phyloP scores from a whole-genome alignment of 371 early-diverging fungal species.

The Mortierella sp. region DNA sequence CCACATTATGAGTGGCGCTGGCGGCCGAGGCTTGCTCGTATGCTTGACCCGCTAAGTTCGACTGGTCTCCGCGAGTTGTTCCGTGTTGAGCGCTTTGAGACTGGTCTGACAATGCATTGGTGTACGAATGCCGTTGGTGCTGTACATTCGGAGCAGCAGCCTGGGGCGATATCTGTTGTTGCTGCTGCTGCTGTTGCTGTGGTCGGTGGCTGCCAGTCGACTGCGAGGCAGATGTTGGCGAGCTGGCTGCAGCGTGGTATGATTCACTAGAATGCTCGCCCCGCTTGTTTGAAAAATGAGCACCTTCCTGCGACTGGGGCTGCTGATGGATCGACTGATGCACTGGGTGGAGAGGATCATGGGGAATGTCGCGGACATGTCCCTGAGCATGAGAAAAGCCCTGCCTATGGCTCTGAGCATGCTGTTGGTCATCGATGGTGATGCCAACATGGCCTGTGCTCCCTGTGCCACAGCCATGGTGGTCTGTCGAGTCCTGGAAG shows the following conservation, averaged over 20 bases:
- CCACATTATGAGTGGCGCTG: neutral
- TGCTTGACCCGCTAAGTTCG: neutral
- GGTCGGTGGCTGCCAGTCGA: neutral
- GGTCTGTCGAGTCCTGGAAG: slow-evolving; percentile 1
- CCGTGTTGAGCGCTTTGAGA: too few species aligned
- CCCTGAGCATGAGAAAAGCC: slow-evolving; percentile 11
- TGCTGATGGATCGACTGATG: neutral
- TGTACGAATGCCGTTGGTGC: slow-evolving; percentile 11
- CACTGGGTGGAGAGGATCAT: slow-evolving; percentile 13
- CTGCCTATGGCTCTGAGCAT: slow-evolving; percentile 17
- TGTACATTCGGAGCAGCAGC: slow-evolving; percentile 5
- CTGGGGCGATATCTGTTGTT: slow-evolving; percentile 6
- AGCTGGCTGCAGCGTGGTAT: neutral
- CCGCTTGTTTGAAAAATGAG: neutral
- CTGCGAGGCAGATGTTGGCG: slow-evolving; percentile 2
- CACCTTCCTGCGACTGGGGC: slow-evolving; percentile 8
- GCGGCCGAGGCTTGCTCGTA: neutral
- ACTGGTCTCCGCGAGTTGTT: neutral
- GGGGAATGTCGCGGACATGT: slow-evolving; percentile 17
- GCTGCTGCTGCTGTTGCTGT: neutral
- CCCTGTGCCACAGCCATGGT: slow-evolving; percentile 11
- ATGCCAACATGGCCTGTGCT: slow-evolving; percentile 55
- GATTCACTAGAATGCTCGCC: neutral
- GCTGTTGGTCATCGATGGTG: slow-evolving; percentile 44
- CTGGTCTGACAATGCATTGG: slow-evolving; percentile 3